Evolutionary conservation across 495 filamentous ascomycete genomes (phyloP).

Genomic region (Niebla homalea): DNA sequence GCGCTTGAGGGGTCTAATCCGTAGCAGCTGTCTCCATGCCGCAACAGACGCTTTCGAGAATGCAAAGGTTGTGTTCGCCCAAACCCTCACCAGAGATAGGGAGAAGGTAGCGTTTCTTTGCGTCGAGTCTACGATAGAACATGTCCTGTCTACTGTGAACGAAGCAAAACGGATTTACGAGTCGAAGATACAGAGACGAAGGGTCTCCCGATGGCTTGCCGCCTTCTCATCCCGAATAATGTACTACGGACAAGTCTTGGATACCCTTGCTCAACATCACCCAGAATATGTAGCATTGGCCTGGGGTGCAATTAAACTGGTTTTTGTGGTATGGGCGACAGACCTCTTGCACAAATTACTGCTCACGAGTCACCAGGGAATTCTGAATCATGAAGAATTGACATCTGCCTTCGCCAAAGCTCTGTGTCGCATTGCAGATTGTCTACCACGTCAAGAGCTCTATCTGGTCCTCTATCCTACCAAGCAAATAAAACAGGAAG

Average conservation of each 20-base stretch:
- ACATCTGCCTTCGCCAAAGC: slow-evolving; percentile 14
- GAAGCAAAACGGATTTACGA: too few species aligned
- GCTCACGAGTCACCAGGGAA: background rate
- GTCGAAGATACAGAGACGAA: too few species aligned
- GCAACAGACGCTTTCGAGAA: too few species aligned
- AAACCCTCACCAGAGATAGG: too few species aligned
- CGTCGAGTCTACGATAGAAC: too few species aligned
- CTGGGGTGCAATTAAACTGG: slow-evolving; percentile 20
- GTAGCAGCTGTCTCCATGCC: too few species aligned
- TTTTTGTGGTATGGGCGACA: slow-evolving; percentile 13
- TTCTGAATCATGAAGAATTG: slow-evolving; percentile 3
- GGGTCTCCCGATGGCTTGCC: slow-evolving; percentile 4
- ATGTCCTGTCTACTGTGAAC: too few species aligned
- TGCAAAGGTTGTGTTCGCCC: too few species aligned
- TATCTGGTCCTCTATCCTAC: slow-evolving; percentile 22
- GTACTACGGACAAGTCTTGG: slow-evolving; percentile 14
- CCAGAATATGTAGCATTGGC: slow-evolving; percentile 19
- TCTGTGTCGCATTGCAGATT: slow-evolving; percentile 20
- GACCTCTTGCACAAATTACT: background rate
- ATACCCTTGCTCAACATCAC: slow-evolving; percentile 19
- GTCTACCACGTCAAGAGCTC: slow-evolving; percentile 23
- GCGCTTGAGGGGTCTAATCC: too few species aligned
- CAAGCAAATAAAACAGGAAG: slow-evolving; percentile 17
- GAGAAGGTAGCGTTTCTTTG: too few species aligned
- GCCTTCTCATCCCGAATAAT: background rate